Evolutionary conservation across 73 alveolate genomes (phyloP), one percentile per base, ranked within the genome.

Genomic region (Tetrahymena thermophila): DNA sequence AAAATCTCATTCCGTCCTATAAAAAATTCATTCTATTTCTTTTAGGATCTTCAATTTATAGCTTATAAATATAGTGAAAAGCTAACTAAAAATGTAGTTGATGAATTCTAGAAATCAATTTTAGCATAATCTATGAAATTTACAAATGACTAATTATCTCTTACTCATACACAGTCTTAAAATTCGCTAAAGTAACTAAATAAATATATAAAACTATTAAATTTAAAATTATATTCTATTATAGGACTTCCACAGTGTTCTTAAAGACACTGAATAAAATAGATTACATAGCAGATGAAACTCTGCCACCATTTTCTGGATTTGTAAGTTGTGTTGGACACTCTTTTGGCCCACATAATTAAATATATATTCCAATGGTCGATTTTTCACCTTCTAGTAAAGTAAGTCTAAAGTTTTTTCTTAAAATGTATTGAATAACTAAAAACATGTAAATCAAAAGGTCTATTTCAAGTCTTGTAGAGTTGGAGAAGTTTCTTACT

Each of bases 301-400:
- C 97, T 94, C 93, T 96, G 56, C 99, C 99, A 1, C 99, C 99
- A 38, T 95, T 97, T 83, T 93, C 97, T 31, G 97, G 98, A 6
- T 94, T 94, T 83, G 55, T 99, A 42, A 96, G 99, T 56, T 96
- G 97, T 34, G 99, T 99, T 71, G 99, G 99, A 21, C 99, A 99
- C 94, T 98, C 99, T 1, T 99, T 99, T 95, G 99, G 99, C 8
- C 99, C 99, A 13, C 99, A 98, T 3, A 97, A 98, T 58, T 98
- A 99, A 96, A 97, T 99, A 71, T 99, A 98, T 96, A 99, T 99
- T 93, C 99, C 99, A 35, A 99, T 98, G 98, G 98, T 98, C 40
- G 99, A 98, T 85, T 97, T 98, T 85, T 84, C 95, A 16, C 99
- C 99, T 13, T 95, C 98, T 56, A 71, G 37, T 31, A 71, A 71